phyloP scores from a whole-genome alignment of 2,329 filamentous ascomycete species.

The Metarhizium sp. region DNA sequence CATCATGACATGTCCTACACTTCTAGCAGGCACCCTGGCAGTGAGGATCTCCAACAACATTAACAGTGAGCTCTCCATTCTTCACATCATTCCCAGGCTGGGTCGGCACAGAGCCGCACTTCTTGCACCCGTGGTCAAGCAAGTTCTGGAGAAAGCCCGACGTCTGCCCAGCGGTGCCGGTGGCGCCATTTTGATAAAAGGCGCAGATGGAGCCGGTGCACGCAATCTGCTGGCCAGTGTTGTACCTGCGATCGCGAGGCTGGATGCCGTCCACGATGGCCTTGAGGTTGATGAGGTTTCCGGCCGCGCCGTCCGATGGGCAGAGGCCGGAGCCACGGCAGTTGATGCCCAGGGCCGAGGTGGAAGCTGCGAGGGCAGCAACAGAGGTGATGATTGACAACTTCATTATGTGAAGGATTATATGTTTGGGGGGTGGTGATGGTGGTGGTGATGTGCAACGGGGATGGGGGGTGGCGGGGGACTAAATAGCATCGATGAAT shows the following conservation, averaged over 20 bases:
- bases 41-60: slow-evolving; percentile 8
- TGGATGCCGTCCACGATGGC: slow-evolving; percentile 8
- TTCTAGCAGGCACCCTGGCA: slow-evolving; percentile 9
- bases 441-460: neutral
- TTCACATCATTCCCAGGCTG: slow-evolving; percentile 10
- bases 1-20: neutral
- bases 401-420: neutral
- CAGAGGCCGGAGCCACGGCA: slow-evolving; percentile 11
- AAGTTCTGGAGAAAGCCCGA: slow-evolving; percentile 7
- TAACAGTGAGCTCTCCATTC: slow-evolving; percentile 11
- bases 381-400: neutral
- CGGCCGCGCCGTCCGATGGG: slow-evolving; percentile 7
- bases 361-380: slow-evolving; percentile 3
- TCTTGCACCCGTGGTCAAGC: slow-evolving; percentile 8
- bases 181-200: slow-evolving; percentile 10
- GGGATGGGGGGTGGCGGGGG: neutral
- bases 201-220: slow-evolving; percentile 10
- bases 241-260: slow-evolving; percentile 6
- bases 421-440: neutral
- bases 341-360: slow-evolving; percentile 9
- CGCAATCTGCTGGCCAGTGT: slow-evolving; percentile 9
- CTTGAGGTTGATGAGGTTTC: slow-evolving; percentile 6
- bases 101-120: slow-evolving; percentile 11
- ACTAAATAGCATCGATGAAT: too few species aligned
- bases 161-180: slow-evolving; percentile 8